These are phyloP conservation scores for Penicillium verhagenii DNA, from an alignment of 495 filamentous ascomycete species.

Conservation along the genomic window DNA sequence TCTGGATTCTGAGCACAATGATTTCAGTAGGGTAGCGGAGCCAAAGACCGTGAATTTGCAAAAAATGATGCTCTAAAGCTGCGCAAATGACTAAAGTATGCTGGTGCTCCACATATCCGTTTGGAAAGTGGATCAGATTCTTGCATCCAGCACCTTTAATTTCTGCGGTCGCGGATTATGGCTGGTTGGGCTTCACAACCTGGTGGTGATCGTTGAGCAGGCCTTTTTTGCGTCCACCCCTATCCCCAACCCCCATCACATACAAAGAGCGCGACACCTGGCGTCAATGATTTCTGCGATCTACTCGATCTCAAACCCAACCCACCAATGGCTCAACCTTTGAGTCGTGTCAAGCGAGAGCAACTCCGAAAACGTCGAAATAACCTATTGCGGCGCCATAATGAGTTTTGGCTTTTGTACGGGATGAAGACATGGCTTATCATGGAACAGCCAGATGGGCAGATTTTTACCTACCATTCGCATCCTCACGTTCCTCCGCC, in stretches of 20 bases:
- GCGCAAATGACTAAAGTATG: too few species aligned
- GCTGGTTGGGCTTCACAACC: not conserved
- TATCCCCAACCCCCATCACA: too few species aligned
- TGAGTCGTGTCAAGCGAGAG: constrained; percentile 16
- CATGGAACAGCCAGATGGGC: constrained; percentile 5
- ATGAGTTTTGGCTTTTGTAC: constrained; percentile 21
- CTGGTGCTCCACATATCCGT: not conserved
- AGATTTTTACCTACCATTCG: constrained; percentile 7
- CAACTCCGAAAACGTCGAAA: constrained; percentile 19
- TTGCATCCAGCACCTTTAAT: not conserved
- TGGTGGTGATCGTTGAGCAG: not conserved
- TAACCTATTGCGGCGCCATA: constrained; percentile 16
- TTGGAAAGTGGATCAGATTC: too few species aligned
- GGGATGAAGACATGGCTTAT: constrained; percentile 11
- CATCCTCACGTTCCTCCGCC: not conserved
- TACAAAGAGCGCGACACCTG: not conserved
- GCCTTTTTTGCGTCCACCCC: not conserved
- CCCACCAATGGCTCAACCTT: not conserved
- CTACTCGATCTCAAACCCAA: not conserved
- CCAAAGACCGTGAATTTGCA: too few species aligned
- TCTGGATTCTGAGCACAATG: not conserved
- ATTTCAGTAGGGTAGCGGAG: not conserved
- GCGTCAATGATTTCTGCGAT: not conserved
- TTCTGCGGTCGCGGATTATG: not conserved
- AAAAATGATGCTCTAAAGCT: not conserved